Base-by-base conservation (phyloP, 768 basidiomycete species). In the Omphalotus guepiniiformis region DNA sequence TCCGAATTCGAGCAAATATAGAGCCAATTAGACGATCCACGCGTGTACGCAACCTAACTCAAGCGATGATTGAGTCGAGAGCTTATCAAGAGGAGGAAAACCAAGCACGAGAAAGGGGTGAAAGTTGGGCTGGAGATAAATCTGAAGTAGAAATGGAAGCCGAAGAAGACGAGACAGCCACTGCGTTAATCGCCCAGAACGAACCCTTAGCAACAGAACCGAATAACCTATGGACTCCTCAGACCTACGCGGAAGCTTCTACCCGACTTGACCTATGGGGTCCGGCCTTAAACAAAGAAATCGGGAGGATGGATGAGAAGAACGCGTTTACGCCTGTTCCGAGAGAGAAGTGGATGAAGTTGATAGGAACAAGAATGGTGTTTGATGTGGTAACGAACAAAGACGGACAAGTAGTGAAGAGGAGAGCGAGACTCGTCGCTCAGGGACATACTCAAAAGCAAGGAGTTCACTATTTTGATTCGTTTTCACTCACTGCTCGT, bases 401-500 rank as follows among this genome's bases (percentile, higher is more conserved):
- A 13, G 37, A 42, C 3, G 48, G 48, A 8, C 21, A 49, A n/a
- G 18, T 49, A 6, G 21, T 43, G n/a, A 32, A 43, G 28, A 9
- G 40, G n/a, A 26, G 40, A 32, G 49, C 35, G 13, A n/a, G 30
- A 7, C 26, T 47, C 4, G 45, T 47, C 15, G 28, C 46, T 47
- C 27, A 53, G 55, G 37, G 50, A 36, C 67, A 57, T 53, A 40
- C 53, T 1, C 68, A 70, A 47, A 46, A 53, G 3, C 52, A 53
- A 9, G 66, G 69, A 12, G 30, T 65, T 11, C 63, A 64, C 42
- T 65, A 51, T 29, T 23, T 25, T n/a, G 47, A 48, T 15, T 19
- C 30, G 11, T 48, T 16, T 13, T 32, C 47, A 3, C 23, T 37
- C 18, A 32, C 34, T 25, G 47, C 30, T 12, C 19, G 47, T 3